Evolutionary conservation across 192 early-diverging fungal species (phyloP), one percentile per base, ranked within the genome.

Genomic region (Fimicolochytrium jonesii): DNA sequence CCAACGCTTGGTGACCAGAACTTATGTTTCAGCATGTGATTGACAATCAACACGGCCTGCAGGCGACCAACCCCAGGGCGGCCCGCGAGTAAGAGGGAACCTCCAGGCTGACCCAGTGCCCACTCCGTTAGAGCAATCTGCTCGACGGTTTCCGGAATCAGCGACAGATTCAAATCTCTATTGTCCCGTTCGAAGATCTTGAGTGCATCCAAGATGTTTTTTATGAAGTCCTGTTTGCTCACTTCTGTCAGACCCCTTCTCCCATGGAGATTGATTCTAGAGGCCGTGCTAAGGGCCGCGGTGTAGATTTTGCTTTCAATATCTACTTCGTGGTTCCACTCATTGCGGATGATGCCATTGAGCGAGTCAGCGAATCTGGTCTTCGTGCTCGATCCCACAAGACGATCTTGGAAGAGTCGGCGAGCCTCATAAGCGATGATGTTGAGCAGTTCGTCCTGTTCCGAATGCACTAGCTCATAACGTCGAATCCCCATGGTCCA

Each of bases 21-120:
- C 50, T 63, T 52, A n/a, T 77, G 64, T 6, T 69, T 60, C 9
- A 78, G 65, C 64, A 79, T 71, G 56, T 79, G 66, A 1, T 70
- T 56, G 0, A 67, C 72, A 62, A 85, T 60, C 5, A 65, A 42
- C 29, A 75, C 62, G n/a, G 64, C 50, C 13, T 53, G 66, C 28
- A 50, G 36, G 18, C 76, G 59, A 34, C 73, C 74, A 15, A 85
- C 64, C 11, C 83, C 83, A 0, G 83, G 78, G 50, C 77, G 41
- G 13, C 83, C 83, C 20, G 74, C 68, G 3, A 85, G 51, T 13
- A 85, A 58, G 4, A 79, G 33, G 0, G 83, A 85, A 2, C 82
- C 83, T 5, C 77, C 77, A 6, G 73, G 58, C 45, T 83, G 77
- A 4, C 70, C 46, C 9, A 84, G 51, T 6, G 76, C 70, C 13